These are phyloP conservation scores for Pseudomassariella vexata DNA, from an alignment of 2,329 filamentous ascomycete genomes.

Conservation along the genomic window DNA sequence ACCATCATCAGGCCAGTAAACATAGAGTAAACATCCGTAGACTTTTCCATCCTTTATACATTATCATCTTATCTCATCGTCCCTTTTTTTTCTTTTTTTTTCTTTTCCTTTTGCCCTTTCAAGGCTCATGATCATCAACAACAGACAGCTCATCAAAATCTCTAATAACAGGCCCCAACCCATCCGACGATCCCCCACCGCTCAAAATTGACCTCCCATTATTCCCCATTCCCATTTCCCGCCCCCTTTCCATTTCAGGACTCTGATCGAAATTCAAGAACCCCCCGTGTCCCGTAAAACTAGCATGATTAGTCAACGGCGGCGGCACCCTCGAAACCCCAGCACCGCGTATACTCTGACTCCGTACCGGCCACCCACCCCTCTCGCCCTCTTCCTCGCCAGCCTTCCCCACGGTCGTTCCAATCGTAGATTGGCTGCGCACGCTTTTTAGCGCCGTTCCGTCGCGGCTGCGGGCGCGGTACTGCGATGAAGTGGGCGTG, in stretches of 20 bases:
- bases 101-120: too few relatives aligned
- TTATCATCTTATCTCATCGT: too few relatives aligned
- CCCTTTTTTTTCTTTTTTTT: too few relatives aligned
- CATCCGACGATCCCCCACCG: conserved; percentile 12
- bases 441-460: conserved; percentile 13
- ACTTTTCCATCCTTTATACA: too few relatives aligned
- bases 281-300: conserved; percentile 11
- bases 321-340: conserved; percentile 10
- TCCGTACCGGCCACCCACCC: conserved; percentile 10
- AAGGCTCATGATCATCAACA: conserved; percentile 10
- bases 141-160: conserved; percentile 23
- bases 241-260: conserved; percentile 5
- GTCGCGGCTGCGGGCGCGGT: conserved; percentile 2
- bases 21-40: too few relatives aligned
- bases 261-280: conserved; percentile 14
- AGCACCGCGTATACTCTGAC: conserved; percentile 11
- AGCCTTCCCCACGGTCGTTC: conserved; percentile 5
- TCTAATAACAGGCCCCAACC: conserved; percentile 15
- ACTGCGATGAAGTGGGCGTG: conserved; percentile 6
- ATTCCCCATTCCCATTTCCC: background rate
- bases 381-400: conserved; percentile 6
- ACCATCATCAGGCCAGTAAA: too few relatives aligned
- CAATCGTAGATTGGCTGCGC: conserved; percentile 17
- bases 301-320: conserved; percentile 14
- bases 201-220: conserved; percentile 4